phyloP scores from a whole-genome alignment of 306 rosid species.

The Quercus robur region DNA sequence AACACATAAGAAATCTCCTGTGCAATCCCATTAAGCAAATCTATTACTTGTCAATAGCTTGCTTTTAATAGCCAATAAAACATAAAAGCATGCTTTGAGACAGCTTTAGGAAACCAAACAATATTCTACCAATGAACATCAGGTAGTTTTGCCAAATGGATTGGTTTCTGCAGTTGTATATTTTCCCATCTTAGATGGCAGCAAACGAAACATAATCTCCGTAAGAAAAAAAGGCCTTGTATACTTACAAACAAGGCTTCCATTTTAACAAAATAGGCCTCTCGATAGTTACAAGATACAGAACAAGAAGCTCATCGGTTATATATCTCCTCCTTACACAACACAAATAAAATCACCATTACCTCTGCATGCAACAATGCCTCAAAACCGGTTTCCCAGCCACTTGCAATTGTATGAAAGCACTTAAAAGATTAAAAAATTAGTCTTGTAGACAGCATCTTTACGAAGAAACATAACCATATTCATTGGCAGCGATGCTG shows the following conservation, averaged over 20 bases:
- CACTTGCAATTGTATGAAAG: not conserved
- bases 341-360: not conserved
- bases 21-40: too few species aligned
- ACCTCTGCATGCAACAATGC: not conserved
- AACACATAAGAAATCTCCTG: too few species aligned
- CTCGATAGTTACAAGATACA: not conserved
- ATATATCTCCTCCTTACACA: not conserved
- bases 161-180: too few species aligned
- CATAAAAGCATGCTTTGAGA: too few species aligned
- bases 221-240: too few species aligned
- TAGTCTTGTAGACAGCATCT: conserved; percentile 5
- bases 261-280: not conserved
- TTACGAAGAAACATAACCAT: conserved; percentile 35
- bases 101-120: too few species aligned
- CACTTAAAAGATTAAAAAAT: not conserved
- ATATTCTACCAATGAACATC: too few species aligned
- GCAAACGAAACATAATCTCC: too few species aligned
- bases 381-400: conserved; percentile 16
- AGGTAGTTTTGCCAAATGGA: too few species aligned
- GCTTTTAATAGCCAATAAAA: too few species aligned
- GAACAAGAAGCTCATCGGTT: not conserved
- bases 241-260: not conserved
- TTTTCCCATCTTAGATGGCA: too few species aligned
- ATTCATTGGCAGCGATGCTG: conserved; percentile 33
- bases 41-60: too few species aligned